A percentile compares a stretch with the other conserved stretches of the same genome.
Conservation (phyloP, 1,284 basidiomycete species). For the Tilletia walkeri region DNA sequence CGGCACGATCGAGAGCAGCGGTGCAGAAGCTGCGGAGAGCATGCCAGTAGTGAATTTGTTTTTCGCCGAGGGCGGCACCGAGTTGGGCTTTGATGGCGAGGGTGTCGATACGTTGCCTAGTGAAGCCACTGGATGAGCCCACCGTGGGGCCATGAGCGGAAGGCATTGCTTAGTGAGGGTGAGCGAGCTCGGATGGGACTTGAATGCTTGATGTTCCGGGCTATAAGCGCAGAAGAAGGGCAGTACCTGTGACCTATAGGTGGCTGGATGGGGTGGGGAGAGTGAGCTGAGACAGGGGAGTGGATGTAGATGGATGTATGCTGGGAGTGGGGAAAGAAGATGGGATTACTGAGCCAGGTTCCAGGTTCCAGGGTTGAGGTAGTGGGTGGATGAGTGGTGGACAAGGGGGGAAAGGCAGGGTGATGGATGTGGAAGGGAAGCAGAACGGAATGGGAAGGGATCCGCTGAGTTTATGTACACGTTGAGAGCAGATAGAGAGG, state of each 20-base stretch:
- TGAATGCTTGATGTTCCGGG: not conserved
- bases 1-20: conserved; percentile 54
- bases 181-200: not conserved
- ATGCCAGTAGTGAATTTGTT: conserved; percentile 56
- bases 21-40: conserved; percentile 55
- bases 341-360: not conserved
- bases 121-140: conserved; percentile 5
- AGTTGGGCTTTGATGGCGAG: conserved; percentile 48
- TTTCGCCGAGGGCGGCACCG: conserved; percentile 45
- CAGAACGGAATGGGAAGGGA: not conserved
- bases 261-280: not conserved
- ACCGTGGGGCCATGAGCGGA: not conserved
- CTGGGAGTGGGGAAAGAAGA: not conserved
- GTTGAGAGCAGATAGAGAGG: too few species aligned
- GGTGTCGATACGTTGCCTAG: conserved; percentile 44
- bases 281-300: not conserved
- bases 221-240: too few species aligned
- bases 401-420: not conserved
- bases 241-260: not conserved
- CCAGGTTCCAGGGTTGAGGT: too few species aligned
- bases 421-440: conserved; percentile 15
- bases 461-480: not conserved
- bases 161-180: not conserved
- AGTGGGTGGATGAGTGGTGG: not conserved
- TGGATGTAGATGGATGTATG: not conserved